Base-by-base conservation (phyloP, 768 basidiomycete species). In the Suillus lakei region DNA sequence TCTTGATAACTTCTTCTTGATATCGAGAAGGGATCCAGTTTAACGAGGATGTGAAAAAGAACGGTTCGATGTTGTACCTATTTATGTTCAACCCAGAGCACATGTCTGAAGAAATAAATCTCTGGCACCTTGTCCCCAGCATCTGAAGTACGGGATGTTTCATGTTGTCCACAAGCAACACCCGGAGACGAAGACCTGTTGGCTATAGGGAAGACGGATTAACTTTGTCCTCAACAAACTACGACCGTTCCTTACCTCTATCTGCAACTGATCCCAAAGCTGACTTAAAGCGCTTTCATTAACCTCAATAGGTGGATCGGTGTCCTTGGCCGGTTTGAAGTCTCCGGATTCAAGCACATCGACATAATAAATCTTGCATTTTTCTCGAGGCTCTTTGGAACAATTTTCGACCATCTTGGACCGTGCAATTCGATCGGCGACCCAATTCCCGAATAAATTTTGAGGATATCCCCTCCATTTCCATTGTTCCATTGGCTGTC, bases 11-110 rank as follows among this genome's bases (percentile, higher is more conserved):
- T 51, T 82, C 81, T 67, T 86, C 85, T 65, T 86, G 82, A 51
- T 82, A 88, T 36, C 85, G 82, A 0, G 84, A 83, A 1, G 86
- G 86, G 43, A 87, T 88, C 85, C 85, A 86, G 66, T 83, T 85
- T 13, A 85, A 68, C 0, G 84, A 82, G 0, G 84, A 85, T 0
- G 84, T 82, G 69, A 85, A 87, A 69, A 82, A 87, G 75, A 86
- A 86, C 0, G 85, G 86, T 68, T 86, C 85, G 62, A 86, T 78
- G 65, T 82, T 81, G 63, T 82, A 85, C 67, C 85, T 71, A 36
- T 32, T 16, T 18, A 54, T 13, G 30, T 15, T 32, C 18, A 23
- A 32, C n/a, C 28, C 32, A 8, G 63, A 23, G 16, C 5, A 12
- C 32, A 23, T 30, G 12, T 8, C 30, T 8, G 26, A 23, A 23